These are phyloP conservation scores for Cordia subcordata DNA, from an alignment of 257 asterid genomes.

Conservation along the genomic window DNA sequence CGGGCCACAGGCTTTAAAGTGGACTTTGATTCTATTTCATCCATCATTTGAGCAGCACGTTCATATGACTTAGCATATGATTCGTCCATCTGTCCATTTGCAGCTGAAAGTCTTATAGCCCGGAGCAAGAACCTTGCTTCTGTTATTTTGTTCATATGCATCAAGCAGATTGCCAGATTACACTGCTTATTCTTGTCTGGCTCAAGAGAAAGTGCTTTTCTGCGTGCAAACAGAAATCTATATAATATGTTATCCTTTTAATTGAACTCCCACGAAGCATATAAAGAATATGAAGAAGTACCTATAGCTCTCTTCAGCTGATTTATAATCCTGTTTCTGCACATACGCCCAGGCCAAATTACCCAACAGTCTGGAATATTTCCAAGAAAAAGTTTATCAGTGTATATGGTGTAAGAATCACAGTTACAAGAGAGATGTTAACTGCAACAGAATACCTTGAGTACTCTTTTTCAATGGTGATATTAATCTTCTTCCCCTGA, in stretches of 20 bases:
- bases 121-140: slow-evolving; percentile 89
- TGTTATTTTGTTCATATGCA: slow-evolving; percentile 59
- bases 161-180: slow-evolving; percentile 83
- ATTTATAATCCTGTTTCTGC: slow-evolving; percentile 63
- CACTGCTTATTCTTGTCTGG: slow-evolving; percentile 85
- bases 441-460: slow-evolving; percentile 43
- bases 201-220: slow-evolving; percentile 80
- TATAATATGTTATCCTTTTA: not conserved
- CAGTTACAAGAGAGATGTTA: not conserved
- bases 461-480: slow-evolving; percentile 79
- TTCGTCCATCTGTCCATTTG: slow-evolving; percentile 42
- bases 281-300: slow-evolving; percentile 9
- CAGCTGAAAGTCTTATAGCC: slow-evolving; percentile 39
- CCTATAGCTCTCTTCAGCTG: slow-evolving; percentile 84
- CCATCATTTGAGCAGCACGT: slow-evolving; percentile 35
- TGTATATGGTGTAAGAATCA: not conserved
- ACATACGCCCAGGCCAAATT: slow-evolving; percentile 90
- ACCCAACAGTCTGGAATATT: slow-evolving; percentile 64
- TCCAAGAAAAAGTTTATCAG: not conserved
- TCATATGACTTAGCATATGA: slow-evolving; percentile 57
- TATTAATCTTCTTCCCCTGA: slow-evolving; percentile 73
- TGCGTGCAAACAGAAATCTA: slow-evolving; percentile 22
- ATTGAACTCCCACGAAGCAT: not conserved
- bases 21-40: slow-evolving; percentile 17
- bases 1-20: slow-evolving; percentile 1